phyloP scores from a whole-genome alignment of 2,329 filamentous ascomycete genomes.

The Sporothrix pallida region DNA sequence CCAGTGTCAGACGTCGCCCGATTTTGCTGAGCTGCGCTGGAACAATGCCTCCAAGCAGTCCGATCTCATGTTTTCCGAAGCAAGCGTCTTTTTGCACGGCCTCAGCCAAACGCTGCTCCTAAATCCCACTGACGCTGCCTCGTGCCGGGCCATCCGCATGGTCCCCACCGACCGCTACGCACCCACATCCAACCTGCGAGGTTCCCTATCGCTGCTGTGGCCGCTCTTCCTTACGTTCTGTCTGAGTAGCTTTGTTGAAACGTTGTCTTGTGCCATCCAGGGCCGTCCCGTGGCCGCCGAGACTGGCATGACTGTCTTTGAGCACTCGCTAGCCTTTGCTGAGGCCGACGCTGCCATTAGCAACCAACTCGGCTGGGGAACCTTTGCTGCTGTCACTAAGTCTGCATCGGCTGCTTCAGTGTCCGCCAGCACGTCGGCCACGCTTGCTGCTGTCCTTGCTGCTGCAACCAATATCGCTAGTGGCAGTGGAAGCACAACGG shows the following conservation, averaged over 20 bases:
- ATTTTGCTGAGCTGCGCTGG: conserved; percentile 73
- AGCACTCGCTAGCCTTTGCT: conserved; percentile 93
- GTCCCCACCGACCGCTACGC: conserved; percentile 59
- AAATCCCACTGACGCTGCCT: conserved; percentile 73
- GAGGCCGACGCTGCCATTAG: conserved; percentile 90
- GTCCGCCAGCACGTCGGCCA: conserved; percentile 44
- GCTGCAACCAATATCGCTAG: conserved; percentile 34
- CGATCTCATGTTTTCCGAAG: conserved; percentile 71
- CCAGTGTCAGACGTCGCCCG: conserved; percentile 84
- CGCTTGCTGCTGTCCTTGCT: conserved; percentile 39
- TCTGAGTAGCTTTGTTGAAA: conserved; percentile 86
- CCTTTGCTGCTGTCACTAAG: conserved; percentile 53
- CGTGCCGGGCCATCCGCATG: conserved; percentile 80
- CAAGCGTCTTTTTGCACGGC: conserved; percentile 72
- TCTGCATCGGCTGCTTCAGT: not conserved
- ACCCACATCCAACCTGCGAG: conserved; percentile 63
- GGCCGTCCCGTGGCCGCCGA: conserved; percentile 80
- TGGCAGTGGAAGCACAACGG: conserved; percentile 29
- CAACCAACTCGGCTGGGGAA: conserved; percentile 75
- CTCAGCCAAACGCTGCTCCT: conserved; percentile 75
- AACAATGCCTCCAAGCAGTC: conserved; percentile 68
- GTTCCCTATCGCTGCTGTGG: conserved; percentile 79
- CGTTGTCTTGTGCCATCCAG: conserved; percentile 84
- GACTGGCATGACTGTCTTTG: conserved; percentile 94
- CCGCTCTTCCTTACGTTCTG: conserved; percentile 73